Evolutionary conservation across 2,329 filamentous ascomycete species (phyloP), one percentile per base, ranked within the genome.

Genomic region (Elsinoe perseae): DNA sequence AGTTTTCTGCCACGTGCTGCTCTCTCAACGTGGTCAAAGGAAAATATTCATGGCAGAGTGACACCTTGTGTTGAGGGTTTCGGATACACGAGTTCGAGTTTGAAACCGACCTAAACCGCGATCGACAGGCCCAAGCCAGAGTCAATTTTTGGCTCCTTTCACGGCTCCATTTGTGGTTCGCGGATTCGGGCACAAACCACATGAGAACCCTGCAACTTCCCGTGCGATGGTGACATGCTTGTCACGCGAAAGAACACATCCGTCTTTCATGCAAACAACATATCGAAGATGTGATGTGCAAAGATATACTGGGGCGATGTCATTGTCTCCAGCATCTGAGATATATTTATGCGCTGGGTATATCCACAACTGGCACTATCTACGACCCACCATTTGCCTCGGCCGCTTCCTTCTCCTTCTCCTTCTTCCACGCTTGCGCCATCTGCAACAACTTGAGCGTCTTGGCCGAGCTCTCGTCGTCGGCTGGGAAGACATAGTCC

Each of bases 401-500:
- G 20, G 46, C 46, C 40, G 56, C 44, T 42, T 64, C 70, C 64
- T 80, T 73, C 59, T 64, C 70, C 64, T 80, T 73, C 59, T 73
- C 76, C 69, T 86, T 80, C 77, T 95, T 95, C 89, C 92, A 97
- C 63, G 84, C 83, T 70, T 90, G 85, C 57, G 92, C 91, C 80
- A 86, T 86, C 60, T 88, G 85, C 73, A 96, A 75, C 69, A 97
- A 77, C 69, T 87, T 89, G 53, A 87, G 87, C 70, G 96, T 75
- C 65, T 88, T 91, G 63, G 86, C 86, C 56, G 86, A 86, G 68
- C 89, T 86, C 73, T 89, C 83, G 70, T 96, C 91, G 74, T 97
- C 93, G 3, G 89, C 90, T 0, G 93, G 93, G 82, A 98, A 98
- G 30, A 98, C 82, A 65, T 95, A 97, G 70, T 97, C 93, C 73